Conservation (phyloP, 2,329 filamentous ascomycete genomes). For the Aureobasidium melanogenum region DNA sequence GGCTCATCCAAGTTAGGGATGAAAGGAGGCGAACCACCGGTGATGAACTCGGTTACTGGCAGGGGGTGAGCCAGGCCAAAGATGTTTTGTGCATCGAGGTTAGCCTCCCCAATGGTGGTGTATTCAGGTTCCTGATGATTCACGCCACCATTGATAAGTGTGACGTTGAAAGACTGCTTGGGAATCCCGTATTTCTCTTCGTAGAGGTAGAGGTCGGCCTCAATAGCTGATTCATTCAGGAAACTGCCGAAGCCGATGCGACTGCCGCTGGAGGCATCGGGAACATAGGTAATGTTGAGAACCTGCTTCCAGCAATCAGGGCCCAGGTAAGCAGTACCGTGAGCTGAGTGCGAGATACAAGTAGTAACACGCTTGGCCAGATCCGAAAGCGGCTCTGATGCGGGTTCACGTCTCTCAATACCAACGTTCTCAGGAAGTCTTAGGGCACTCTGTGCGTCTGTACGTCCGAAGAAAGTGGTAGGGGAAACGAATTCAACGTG, state of each 20-base stretch:
- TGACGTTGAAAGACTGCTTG: constrained; percentile 45
- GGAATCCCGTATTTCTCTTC: constrained; percentile 19
- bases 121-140: constrained; percentile 33
- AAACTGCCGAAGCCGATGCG: constrained; percentile 38
- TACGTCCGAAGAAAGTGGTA: constrained; percentile 19
- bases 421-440: constrained; percentile 6
- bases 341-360: constrained; percentile 11
- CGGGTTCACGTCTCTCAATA: not conserved
- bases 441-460: constrained; percentile 11
- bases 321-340: constrained; percentile 5
- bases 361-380: constrained; percentile 13
- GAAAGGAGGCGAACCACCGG: constrained; percentile 8
- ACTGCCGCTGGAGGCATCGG: constrained; percentile 34
- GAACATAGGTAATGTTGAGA: constrained; percentile 17
- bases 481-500: constrained; percentile 19
- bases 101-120: constrained; percentile 46
- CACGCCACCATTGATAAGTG: constrained; percentile 47
- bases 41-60: constrained; percentile 12
- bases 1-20: not conserved
- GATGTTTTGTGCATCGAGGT: constrained; percentile 52
- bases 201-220: constrained; percentile 18
- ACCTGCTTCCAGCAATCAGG: constrained; percentile 19
- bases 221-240: constrained; percentile 18
- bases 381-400: not conserved
- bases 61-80: constrained; percentile 17